phyloP scores from a whole-genome alignment of 805 yeast genomes.

The Lipomyces orientalis region DNA sequence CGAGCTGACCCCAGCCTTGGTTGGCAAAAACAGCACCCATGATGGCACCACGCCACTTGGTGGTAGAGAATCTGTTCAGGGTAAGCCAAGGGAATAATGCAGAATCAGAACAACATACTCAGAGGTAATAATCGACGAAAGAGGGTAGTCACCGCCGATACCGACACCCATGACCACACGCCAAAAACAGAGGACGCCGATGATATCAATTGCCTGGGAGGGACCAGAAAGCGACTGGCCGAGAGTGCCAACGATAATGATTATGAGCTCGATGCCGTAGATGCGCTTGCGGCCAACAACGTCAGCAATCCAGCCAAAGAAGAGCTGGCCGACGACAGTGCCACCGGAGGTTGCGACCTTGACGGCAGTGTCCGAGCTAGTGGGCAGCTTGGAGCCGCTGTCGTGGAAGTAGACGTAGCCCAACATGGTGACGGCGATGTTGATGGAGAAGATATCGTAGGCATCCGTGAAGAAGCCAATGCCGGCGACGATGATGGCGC shows the following conservation, averaged over 20 bases:
- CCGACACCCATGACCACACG: conserved; percentile 94
- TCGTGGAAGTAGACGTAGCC: conserved; percentile 75
- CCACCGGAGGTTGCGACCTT: conserved; percentile 93
- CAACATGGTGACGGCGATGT: conserved; percentile 80
- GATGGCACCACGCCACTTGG: conserved; percentile 97
- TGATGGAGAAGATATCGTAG: conserved; percentile 90
- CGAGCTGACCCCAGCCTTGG: conserved; percentile 95
- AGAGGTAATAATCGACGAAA: conserved; percentile 89
- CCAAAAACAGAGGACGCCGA: conserved; percentile 74
- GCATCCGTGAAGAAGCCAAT: conserved; percentile 94
- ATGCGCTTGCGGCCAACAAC: conserved; percentile 81
- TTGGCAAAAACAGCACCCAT: conserved; percentile 96
- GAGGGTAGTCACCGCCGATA: conserved; percentile 96
- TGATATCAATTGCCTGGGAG: conserved; percentile 49
- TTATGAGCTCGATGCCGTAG: conserved; percentile 84
- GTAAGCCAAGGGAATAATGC: too few species aligned
- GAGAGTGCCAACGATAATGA: conserved; percentile 80
- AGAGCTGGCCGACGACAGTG: conserved; percentile 88
- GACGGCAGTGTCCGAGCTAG: conserved; percentile 73
- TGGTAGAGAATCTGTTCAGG: conserved; percentile 89
- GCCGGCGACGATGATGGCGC: conserved; percentile 57
- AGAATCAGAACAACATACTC: too few species aligned
- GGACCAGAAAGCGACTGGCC: conserved; percentile 76
- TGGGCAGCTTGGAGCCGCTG: conserved; percentile 57
- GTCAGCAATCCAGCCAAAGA: conserved; percentile 85